Evolutionary conservation across 2,329 filamentous ascomycete species (phyloP).

Genomic region (Fusarium paranaense): DNA sequence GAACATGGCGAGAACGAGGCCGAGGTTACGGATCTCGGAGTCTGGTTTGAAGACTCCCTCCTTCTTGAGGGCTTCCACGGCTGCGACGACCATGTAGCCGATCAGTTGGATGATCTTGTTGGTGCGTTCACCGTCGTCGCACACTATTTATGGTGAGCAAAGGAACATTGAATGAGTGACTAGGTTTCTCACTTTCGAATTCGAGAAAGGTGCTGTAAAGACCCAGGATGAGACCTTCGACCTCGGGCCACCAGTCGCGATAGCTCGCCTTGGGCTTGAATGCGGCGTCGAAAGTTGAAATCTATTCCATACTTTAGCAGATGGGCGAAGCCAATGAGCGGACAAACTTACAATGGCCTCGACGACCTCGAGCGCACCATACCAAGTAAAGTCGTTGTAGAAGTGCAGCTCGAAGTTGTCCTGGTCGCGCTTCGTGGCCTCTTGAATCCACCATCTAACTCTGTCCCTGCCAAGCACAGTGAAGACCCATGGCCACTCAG

Average conservation of each 20-base stretch:
- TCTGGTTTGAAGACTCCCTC: constrained; percentile 22
- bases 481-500: constrained; percentile 28
- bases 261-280: constrained; percentile 19
- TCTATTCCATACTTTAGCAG: constrained; percentile 38
- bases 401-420: constrained; percentile 57
- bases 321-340: accelerated
- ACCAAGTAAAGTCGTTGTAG: constrained; percentile 55
- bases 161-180: accelerated
- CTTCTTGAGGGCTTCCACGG: constrained; percentile 26
- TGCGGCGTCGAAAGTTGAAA: constrained; percentile 24
- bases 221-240: constrained; percentile 35
- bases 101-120: constrained; percentile 20
- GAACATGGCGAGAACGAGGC: constrained; percentile 18
- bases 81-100: constrained; percentile 22
- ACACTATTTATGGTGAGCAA: constrained; percentile 5
- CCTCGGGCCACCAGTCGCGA: constrained; percentile 39
- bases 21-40: constrained; percentile 33
- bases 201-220: constrained; percentile 7
- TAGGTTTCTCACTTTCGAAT: constrained; percentile 13
- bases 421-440: constrained; percentile 42
- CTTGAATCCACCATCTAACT: constrained; percentile 32
- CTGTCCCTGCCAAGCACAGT: constrained; percentile 31
- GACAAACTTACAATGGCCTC: constrained; percentile 50
- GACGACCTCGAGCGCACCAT: constrained; percentile 55
- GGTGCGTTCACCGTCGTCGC: constrained; percentile 10